Evolutionary conservation across 2,329 filamentous ascomycete species (phyloP).

Genomic region (Penicillium sp.): DNA sequence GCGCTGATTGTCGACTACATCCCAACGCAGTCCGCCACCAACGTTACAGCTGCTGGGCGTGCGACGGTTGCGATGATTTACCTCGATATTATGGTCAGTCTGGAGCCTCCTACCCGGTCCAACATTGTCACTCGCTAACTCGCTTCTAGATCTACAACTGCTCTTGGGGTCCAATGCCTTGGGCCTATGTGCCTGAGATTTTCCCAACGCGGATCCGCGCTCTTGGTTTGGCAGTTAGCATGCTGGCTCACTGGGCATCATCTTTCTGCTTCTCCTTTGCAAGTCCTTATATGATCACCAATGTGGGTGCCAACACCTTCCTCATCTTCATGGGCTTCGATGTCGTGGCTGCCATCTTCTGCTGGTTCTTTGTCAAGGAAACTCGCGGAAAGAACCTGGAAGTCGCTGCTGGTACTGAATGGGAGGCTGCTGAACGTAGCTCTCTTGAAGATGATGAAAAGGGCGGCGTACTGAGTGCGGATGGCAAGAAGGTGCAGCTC

Average conservation of each 20-base stretch:
- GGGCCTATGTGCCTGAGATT: conserved; percentile 21
- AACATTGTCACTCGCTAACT: not conserved
- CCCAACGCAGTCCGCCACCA: conserved; percentile 31
- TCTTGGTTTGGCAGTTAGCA: conserved; percentile 28
- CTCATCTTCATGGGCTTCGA: conserved; percentile 40
- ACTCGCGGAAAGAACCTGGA: conserved; percentile 50
- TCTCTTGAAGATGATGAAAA: conserved; percentile 14
- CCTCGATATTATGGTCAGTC: conserved; percentile 45
- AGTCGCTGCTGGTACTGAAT: conserved; percentile 28
- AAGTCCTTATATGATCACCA: conserved; percentile 38
- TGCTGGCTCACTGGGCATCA: conserved; percentile 30
- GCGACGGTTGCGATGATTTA: conserved; percentile 52
- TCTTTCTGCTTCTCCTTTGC: conserved; percentile 33
- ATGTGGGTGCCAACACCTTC: conserved; percentile 46
- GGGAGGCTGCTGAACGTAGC: conserved; percentile 14
- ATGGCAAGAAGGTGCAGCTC: conserved; percentile 15
- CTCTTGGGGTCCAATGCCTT: conserved; percentile 29
- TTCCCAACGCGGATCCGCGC: conserved; percentile 30
- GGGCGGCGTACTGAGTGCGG: conserved; percentile 6
- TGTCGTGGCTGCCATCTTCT: conserved; percentile 45
- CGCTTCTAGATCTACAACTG: conserved; percentile 25
- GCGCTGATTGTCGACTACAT: conserved; percentile 42
- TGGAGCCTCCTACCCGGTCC: too few relatives aligned
- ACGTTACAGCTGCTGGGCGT: conserved; percentile 47
- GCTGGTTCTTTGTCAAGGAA: conserved; percentile 53